Conservation (phyloP, 208 protist species). For the Wallacemonas rigidus region DNA sequence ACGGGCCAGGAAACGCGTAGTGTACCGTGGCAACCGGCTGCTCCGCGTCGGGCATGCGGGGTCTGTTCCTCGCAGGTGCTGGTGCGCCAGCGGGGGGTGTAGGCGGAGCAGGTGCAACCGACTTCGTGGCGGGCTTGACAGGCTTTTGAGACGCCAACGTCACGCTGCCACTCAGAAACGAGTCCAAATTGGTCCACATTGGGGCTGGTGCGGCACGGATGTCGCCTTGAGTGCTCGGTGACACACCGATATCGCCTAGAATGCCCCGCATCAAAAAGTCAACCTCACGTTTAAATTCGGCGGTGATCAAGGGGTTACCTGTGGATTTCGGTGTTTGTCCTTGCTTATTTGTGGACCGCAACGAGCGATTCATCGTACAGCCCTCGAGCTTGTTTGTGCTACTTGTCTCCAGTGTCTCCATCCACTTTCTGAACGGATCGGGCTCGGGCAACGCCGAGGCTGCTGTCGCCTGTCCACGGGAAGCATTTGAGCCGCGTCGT, state of each 20-base stretch:
- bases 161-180: slow-evolving; percentile 11
- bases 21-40: slow-evolving; percentile 3
- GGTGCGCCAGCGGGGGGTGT: not conserved
- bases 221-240: not conserved
- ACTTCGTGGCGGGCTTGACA: not conserved
- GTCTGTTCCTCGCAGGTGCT: not conserved
- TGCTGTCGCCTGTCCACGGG: slow-evolving; percentile 9
- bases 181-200: slow-evolving; percentile 16
- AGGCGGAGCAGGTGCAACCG: not conserved
- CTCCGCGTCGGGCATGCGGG: not conserved
- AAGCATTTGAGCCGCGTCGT: slow-evolving; percentile 2
- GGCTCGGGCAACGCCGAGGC: not conserved
- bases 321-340: not conserved
- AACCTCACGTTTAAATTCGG: slow-evolving; percentile 46
- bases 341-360: not conserved
- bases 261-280: slow-evolving; percentile 33
- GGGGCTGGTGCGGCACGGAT: not conserved
- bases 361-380: not conserved
- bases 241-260: slow-evolving; percentile 16
- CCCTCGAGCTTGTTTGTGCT: not conserved
- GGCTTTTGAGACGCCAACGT: not conserved
- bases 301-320: slow-evolving; percentile 5
- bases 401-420: slow-evolving; percentile 6
- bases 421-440: slow-evolving; percentile 11
- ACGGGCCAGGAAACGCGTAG: slow-evolving; percentile 7